Percentiles rank a stretch among this genome's conserved stretches.
These are phyloP conservation scores for Syzygium aqueum DNA, from an alignment of 345 rosid species.

Conservation along the genomic window DNA sequence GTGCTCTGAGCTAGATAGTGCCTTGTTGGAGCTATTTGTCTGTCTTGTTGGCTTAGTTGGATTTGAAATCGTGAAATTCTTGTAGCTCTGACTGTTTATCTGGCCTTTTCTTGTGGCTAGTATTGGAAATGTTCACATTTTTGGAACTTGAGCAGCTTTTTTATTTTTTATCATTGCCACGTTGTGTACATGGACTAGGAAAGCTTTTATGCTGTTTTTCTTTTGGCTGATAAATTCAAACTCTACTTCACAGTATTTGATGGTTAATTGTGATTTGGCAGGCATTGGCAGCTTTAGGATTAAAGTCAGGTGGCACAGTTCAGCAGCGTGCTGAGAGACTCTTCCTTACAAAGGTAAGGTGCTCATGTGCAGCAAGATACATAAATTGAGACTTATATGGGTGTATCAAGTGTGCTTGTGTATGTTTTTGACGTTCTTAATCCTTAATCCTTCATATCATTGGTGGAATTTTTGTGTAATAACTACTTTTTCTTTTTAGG, in stretches of 20 bases:
- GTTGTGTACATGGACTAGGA: background rate
- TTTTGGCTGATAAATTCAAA: background rate
- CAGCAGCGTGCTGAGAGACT: slow-evolving; percentile 96
- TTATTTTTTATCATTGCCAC: background rate
- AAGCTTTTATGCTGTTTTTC: background rate
- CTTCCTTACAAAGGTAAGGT: slow-evolving; percentile 73
- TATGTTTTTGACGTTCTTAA: background rate
- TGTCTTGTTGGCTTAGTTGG: background rate
- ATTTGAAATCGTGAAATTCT: background rate
- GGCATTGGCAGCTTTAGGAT: slow-evolving; percentile 85
- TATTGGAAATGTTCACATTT: background rate
- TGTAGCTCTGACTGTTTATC: background rate
- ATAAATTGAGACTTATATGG: background rate
- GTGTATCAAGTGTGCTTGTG: background rate
- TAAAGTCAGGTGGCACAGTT: slow-evolving; percentile 84
- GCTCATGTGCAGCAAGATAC: background rate
- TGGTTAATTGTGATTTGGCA: slow-evolving; percentile 14
- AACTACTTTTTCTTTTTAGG: background rate
- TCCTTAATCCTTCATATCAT: background rate
- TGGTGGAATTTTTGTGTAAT: background rate
- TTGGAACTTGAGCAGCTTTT: background rate
- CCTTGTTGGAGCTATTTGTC: background rate
- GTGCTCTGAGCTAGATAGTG: background rate
- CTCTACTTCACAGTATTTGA: background rate
- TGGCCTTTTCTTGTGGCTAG: background rate